Base-by-base conservation (phyloP, 345 rosid species). In the Eucalyptus sideroxylon region DNA sequence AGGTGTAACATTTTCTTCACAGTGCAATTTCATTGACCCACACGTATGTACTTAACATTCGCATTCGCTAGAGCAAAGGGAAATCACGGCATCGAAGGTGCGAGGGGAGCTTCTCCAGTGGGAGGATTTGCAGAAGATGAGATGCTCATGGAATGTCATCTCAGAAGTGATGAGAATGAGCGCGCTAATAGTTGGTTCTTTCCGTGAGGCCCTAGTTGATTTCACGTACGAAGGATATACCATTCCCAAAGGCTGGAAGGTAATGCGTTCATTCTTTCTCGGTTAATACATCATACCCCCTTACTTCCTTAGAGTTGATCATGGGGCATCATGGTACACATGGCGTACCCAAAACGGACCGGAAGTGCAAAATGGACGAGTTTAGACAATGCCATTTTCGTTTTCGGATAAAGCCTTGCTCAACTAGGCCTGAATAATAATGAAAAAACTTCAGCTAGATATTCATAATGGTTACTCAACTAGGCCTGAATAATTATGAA, bases 211-310 rank as follows among this genome's bases (percentile, higher is more conserved):
- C 17, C 44, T 93, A 24, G 92, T 87, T 87, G 95, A 94, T 81
- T 89, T 92, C 7, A 90, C 91, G 40, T 93, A 67, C 42, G 91
- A 88, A 1, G 93, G 94, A 40, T 93, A 93, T 90, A 87, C 90
- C 87, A 93, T 93, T 56, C 95, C 95, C 23, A 87, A 92, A 90
- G 94, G 93, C 13, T 94, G 95, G 95, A 95, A 92, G 88, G 95
- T 91, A 88, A 40, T 30, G 51, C 87, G 19, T 31, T 37, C 42
- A 16, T 69, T 69, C 81, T 10, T 31, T 69, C 81, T 69, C 4
- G 13, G 34, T 86, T 83, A 42, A 16, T 49, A 45, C 51, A 83
- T 83, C 42, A 34, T 16, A 34, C 42, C 7, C 17, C 3, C 81
- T 34, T 31, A 31, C 42, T 69, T 83, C 34, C 86, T 83, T 42